Conservation (phyloP, 2,329 filamentous ascomycete species). For the Raffaelea arxii region DNA sequence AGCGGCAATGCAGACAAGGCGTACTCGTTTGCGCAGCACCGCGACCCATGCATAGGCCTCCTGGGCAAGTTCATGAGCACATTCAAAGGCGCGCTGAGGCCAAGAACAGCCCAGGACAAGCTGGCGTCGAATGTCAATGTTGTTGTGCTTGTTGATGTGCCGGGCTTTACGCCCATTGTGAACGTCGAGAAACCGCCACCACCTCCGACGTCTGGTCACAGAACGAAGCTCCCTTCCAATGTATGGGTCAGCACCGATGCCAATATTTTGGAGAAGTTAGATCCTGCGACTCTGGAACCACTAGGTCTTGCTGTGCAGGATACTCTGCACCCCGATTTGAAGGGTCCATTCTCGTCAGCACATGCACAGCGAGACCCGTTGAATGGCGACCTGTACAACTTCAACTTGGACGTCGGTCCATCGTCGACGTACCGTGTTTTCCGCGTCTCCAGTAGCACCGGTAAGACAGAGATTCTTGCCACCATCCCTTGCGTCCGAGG, state of each 20-base stretch:
- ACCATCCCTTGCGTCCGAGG: conserved; percentile 20
- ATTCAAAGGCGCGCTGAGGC: conserved; percentile 27
- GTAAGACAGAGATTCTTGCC: conserved; percentile 61
- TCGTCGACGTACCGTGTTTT: conserved; percentile 60
- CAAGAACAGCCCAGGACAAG: conserved; percentile 16
- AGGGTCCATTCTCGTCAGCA: conserved; percentile 56
- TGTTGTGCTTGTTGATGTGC: conserved; percentile 54
- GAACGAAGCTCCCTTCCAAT: conserved; percentile 30
- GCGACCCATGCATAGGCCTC: conserved; percentile 64
- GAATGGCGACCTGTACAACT: conserved; percentile 73
- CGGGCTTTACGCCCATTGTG: conserved; percentile 45
- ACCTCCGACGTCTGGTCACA: conserved; percentile 21
- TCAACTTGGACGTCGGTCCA: conserved; percentile 58
- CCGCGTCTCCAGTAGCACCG: conserved; percentile 47
- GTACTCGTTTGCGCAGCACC: conserved; percentile 59
- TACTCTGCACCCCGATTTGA: conserved; percentile 56
- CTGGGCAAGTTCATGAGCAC: conserved; percentile 62
- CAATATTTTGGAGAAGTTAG: conserved; percentile 47
- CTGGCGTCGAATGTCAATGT: conserved; percentile 50
- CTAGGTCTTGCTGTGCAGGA: conserved; percentile 52
- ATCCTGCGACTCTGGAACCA: conserved; percentile 64
- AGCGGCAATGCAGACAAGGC: conserved; percentile 45
- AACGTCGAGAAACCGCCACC: conserved; percentile 10
- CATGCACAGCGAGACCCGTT: conserved; percentile 63
- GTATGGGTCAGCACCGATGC: conserved; percentile 51